Percentiles rank a stretch among this genome's conserved stretches.
phyloP scores from a whole-genome alignment of 805 yeast genomes.

The Barnettozyma vustinii region DNA sequence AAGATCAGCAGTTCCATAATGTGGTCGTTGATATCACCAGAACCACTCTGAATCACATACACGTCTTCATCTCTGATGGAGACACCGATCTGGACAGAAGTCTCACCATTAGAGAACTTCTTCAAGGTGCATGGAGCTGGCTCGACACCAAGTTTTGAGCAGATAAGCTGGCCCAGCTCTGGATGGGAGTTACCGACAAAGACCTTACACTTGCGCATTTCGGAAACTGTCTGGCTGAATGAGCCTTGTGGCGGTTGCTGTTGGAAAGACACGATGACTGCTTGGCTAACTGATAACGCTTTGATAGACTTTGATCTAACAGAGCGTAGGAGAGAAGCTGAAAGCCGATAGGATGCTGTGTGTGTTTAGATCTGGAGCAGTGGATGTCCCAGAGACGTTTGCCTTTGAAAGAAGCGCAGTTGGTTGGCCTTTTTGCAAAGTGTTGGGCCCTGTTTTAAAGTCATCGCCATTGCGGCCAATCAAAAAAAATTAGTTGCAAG shows the following conservation, averaged over 20 bases:
- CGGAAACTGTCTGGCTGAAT: neutral
- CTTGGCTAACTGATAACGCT: neutral
- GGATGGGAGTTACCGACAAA: constrained; percentile 97
- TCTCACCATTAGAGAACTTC: constrained; percentile 96
- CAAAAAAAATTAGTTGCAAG: neutral
- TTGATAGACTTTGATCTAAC: constrained; percentile 8
- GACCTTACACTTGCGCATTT: constrained; percentile 94
- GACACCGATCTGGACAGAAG: constrained; percentile 91
- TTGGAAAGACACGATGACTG: constrained; percentile 5
- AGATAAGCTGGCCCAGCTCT: constrained; percentile 83
- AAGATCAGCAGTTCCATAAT: constrained; percentile 93
- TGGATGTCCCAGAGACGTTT: neutral
- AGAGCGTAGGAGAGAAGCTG: neutral
- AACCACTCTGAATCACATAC: constrained; percentile 86
- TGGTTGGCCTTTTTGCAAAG: constrained; percentile 1
- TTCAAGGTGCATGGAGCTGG: constrained; percentile 90
- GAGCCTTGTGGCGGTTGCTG: neutral
- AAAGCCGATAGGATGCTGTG: neutral
- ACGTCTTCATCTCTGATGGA: constrained; percentile 97
- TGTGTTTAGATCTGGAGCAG: neutral
- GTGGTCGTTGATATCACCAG: constrained; percentile 83
- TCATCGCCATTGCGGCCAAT: neutral
- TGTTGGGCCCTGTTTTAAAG: neutral
- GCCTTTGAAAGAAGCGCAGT: neutral
- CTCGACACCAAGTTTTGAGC: constrained; percentile 85